Conservation (phyloP, 495 filamentous ascomycete genomes). For the Xylaria sp. region DNA sequence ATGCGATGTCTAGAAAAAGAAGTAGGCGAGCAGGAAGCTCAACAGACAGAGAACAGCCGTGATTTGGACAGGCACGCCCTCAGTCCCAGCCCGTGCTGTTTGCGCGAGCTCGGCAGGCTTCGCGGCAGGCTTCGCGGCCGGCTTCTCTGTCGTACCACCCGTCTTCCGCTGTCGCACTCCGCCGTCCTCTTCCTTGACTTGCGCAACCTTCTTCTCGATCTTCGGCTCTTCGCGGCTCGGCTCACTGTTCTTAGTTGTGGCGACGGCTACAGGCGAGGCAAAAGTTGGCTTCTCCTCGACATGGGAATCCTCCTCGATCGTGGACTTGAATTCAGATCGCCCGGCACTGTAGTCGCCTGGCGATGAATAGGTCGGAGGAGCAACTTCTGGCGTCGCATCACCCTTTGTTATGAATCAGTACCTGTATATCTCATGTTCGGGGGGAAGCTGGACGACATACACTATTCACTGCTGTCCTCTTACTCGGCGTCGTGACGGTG, state of each 20-base stretch:
- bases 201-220: constrained; percentile 75
- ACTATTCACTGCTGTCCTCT: constrained; percentile 31
- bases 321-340: constrained; percentile 51
- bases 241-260: constrained; percentile 49
- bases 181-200: constrained; percentile 71
- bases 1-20: constrained; percentile 74
- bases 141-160: constrained; percentile 46
- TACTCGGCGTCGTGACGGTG: constrained; percentile 34
- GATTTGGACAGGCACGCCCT: constrained; percentile 86
- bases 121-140: constrained; percentile 50
- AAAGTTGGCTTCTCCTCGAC: constrained; percentile 39
- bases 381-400: constrained; percentile 33
- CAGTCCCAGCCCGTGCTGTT: constrained; percentile 59
- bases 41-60: constrained; percentile 84
- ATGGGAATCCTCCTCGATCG: constrained; percentile 26
- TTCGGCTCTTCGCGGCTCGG: constrained; percentile 69
- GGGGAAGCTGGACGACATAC: constrained; percentile 28
- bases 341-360: constrained; percentile 29
- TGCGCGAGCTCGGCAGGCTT: constrained; percentile 59
- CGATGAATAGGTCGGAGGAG: constrained; percentile 39
- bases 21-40: constrained; percentile 90
- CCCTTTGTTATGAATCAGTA: constrained; percentile 17
- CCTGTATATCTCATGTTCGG: not conserved
- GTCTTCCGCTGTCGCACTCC: constrained; percentile 76
- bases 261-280: constrained; percentile 51